A percentile compares a stretch with the other conserved stretches of the same genome.
Evolutionary conservation across 2,329 filamentous ascomycete genomes (phyloP).

Genomic region (Biscogniauxia mediterranea): DNA sequence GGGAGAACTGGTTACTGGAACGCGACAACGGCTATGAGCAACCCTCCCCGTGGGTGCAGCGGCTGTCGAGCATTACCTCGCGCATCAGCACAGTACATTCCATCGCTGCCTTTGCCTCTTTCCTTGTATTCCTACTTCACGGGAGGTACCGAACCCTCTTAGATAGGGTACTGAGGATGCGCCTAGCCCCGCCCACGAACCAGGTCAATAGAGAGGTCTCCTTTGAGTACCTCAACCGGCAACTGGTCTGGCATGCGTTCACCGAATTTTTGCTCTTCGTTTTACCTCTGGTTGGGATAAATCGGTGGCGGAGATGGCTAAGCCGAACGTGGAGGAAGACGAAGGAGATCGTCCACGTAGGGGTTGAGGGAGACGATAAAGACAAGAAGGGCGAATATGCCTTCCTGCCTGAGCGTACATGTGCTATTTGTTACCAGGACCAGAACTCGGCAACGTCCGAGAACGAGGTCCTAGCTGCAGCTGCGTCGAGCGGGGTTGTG

Average conservation of each 20-base stretch:
- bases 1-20: constrained; percentile 81
- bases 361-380: constrained; percentile 46
- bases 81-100: constrained; percentile 72
- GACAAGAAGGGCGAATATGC: constrained; percentile 69
- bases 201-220: constrained; percentile 89
- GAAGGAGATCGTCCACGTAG: constrained; percentile 59
- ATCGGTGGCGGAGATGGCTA: constrained; percentile 90
- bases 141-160: constrained; percentile 88
- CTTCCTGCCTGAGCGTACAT: constrained; percentile 90
- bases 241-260: constrained; percentile 99
- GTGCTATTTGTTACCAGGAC: constrained; percentile 94
- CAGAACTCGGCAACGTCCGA: constrained; percentile 78
- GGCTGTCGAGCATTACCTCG: constrained; percentile 69
- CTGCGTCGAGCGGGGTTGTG: constrained; percentile 72
- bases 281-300: constrained; percentile 92
- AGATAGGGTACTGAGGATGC: constrained; percentile 79
- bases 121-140: constrained; percentile 86
- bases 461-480: constrained; percentile 70
- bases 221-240: constrained; percentile 95
- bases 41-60: constrained; percentile 47
- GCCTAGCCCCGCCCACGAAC: constrained; percentile 79
- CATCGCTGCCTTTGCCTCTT: constrained; percentile 77
- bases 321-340: constrained; percentile 80
- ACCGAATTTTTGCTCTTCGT: constrained; percentile 98
- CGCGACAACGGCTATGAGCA: constrained; percentile 73